Conservation (phyloP, 176 grass and related monocot species). For the Saccharum officinarum region DNA sequence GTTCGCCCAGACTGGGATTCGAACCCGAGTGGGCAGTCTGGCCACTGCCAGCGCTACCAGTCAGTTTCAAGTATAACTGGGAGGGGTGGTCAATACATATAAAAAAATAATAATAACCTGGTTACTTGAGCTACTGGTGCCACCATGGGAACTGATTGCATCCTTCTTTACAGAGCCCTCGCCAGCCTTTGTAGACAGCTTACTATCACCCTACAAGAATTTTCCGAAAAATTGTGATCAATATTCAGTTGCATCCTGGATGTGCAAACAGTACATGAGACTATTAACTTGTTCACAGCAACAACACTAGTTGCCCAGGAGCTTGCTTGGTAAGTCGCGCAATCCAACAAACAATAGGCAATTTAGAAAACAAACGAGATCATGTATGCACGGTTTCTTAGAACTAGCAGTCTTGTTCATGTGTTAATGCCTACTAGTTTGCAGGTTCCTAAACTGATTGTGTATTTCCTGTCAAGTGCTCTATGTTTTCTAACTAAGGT, state of each 20-base stretch:
- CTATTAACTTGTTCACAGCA: background rate
- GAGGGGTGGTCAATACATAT: constrained; percentile 18
- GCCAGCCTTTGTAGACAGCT: constrained; percentile 74
- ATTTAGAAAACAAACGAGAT: background rate
- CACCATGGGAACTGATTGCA: constrained; percentile 46
- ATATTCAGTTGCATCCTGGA: background rate
- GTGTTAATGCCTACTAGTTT: background rate
- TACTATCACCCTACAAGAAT: constrained; percentile 86
- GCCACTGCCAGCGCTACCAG: background rate
- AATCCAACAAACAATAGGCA: background rate
- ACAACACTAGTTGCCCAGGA: background rate
- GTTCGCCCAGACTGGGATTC: background rate
- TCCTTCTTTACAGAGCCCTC: constrained; percentile 80
- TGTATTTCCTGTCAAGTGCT: constrained; percentile 3
- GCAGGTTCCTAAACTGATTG: constrained; percentile 2
- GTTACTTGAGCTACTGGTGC: constrained; percentile 54
- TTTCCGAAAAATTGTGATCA: background rate
- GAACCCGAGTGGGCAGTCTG: background rate
- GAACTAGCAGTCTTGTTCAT: constrained; percentile 1
- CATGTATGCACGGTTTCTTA: background rate
- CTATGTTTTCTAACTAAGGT: background rate
- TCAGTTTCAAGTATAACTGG: constrained; percentile 15
- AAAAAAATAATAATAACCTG: constrained; percentile 58
- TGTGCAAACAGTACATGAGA: background rate
- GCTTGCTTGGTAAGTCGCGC: background rate